These are phyloP conservation scores for Ambispora gerdemannii DNA, from an alignment of 192 early-diverging fungal genomes.

Conservation along the genomic window DNA sequence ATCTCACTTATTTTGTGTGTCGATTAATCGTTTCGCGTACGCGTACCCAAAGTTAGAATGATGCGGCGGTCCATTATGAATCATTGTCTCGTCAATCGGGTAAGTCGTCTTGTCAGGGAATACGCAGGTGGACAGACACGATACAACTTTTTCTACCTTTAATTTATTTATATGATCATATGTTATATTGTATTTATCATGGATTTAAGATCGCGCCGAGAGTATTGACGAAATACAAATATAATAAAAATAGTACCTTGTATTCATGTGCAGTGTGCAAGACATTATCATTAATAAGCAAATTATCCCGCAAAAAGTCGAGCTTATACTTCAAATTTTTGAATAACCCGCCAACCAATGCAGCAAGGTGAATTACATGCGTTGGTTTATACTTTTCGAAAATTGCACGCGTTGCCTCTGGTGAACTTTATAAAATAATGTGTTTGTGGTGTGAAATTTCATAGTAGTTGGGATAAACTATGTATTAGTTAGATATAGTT, in stretches of 20 bases:
- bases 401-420: slow-evolving; percentile 55
- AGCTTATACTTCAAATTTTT: slow-evolving; percentile 78
- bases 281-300: slow-evolving; percentile 79
- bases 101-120: slow-evolving; percentile 83
- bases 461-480: background rate
- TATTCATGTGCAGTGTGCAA: slow-evolving; percentile 56
- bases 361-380: slow-evolving; percentile 76
- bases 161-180: too few species aligned
- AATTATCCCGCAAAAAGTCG: slow-evolving; percentile 74
- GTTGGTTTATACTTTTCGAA: slow-evolving; percentile 78
- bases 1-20: slow-evolving; percentile 72
- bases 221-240: background rate
- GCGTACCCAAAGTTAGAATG: slow-evolving; percentile 81
- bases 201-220: background rate
- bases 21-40: slow-evolving; percentile 79
- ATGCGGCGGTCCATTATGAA: slow-evolving; percentile 79
- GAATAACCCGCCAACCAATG: slow-evolving; percentile 72
- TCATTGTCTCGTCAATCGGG: slow-evolving; percentile 83
- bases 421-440: slow-evolving; percentile 18
- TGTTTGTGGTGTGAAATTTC: background rate
- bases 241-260: slow-evolving; percentile 39
- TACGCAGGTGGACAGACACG: slow-evolving; percentile 81
- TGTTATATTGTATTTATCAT: too few species aligned
- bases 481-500: too few species aligned
- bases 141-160: slow-evolving; percentile 78